Evolutionary conservation across 306 rosid species (phyloP).

Genomic region (Biancaea sappan): DNA sequence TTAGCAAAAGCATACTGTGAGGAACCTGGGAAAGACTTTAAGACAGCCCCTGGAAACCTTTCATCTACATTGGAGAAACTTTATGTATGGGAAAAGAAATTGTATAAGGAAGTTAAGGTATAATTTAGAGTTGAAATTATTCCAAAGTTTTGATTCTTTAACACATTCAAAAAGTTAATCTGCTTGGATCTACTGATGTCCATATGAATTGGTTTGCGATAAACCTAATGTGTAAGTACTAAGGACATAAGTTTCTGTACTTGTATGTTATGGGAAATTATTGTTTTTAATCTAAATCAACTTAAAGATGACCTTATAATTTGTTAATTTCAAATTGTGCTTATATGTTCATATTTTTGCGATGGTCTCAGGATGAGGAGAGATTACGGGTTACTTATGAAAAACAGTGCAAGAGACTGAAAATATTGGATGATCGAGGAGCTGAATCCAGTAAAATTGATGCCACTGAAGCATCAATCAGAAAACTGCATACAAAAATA

Average conservation of each 20-base stretch:
- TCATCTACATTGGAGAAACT: constrained; percentile 86
- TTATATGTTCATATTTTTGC: constrained; percentile 30
- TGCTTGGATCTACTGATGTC: constrained; percentile 2
- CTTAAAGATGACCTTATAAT: neutral
- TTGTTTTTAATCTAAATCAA: neutral
- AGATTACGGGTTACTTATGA: constrained; percentile 76
- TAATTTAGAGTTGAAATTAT: constrained; percentile 7
- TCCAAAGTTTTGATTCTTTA: constrained; percentile 1
- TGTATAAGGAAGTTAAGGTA: constrained; percentile 96
- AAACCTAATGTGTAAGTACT: neutral
- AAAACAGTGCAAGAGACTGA: constrained; percentile 79
- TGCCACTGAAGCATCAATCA: constrained; percentile 74
- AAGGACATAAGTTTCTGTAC: neutral
- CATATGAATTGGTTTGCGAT: constrained; percentile 17
- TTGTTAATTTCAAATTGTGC: constrained; percentile 19
- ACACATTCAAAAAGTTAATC: constrained; percentile 13
- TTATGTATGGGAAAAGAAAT: constrained; percentile 93
- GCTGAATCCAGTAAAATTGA: constrained; percentile 89
- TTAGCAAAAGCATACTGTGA: constrained; percentile 68
- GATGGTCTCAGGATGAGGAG: constrained; percentile 82
- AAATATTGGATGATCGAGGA: constrained; percentile 76
- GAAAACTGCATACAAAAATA: constrained; percentile 75
- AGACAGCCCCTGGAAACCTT: constrained; percentile 60
- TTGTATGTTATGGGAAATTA: neutral
- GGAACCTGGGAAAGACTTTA: constrained; percentile 62